A percentile compares a stretch with the other conserved stretches of the same genome.
phyloP scores from a whole-genome alignment of 257 asterid species.

The Solanum clarkiae region DNA sequence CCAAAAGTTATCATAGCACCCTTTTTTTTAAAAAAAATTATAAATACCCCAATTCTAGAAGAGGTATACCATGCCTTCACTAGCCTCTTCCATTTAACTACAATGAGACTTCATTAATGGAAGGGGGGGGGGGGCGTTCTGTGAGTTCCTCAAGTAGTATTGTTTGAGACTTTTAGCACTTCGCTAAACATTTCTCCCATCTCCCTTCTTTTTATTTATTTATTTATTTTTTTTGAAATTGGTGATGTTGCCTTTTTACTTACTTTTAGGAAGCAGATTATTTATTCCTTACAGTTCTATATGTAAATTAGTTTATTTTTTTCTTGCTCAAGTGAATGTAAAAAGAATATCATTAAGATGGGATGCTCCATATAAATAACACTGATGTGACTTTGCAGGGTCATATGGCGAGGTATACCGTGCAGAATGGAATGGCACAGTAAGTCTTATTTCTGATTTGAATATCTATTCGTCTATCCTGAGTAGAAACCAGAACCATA shows the following conservation, averaged over 20 bases:
- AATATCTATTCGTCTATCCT: neutral
- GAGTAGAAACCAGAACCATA: neutral
- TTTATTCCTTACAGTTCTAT: neutral
- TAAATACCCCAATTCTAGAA: neutral
- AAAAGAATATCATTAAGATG: neutral
- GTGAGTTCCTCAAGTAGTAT: neutral
- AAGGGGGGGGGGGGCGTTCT: neutral
- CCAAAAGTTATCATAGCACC: neutral
- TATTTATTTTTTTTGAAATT: too few species aligned
- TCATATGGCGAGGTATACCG: constrained; percentile 97
- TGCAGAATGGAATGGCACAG: constrained; percentile 94
- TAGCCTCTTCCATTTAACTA: neutral
- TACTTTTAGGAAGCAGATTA: neutral
- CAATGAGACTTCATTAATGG: neutral
- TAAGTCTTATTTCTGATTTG: constrained; percentile 21
- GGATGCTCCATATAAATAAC: neutral
- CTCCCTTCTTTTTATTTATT: neutral
- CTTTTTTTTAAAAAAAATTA: neutral
- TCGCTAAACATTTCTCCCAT: neutral
- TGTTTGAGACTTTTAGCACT: neutral
- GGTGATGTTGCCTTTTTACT: neutral
- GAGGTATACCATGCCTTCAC: neutral
- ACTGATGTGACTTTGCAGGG: constrained; percentile 40
- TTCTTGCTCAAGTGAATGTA: neutral
- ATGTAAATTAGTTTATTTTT: neutral